A percentile compares a stretch with the other conserved stretches of the same genome.
Evolutionary conservation across 768 basidiomycete genomes (phyloP).

Genomic region (Agrocybe chaxingu): DNA sequence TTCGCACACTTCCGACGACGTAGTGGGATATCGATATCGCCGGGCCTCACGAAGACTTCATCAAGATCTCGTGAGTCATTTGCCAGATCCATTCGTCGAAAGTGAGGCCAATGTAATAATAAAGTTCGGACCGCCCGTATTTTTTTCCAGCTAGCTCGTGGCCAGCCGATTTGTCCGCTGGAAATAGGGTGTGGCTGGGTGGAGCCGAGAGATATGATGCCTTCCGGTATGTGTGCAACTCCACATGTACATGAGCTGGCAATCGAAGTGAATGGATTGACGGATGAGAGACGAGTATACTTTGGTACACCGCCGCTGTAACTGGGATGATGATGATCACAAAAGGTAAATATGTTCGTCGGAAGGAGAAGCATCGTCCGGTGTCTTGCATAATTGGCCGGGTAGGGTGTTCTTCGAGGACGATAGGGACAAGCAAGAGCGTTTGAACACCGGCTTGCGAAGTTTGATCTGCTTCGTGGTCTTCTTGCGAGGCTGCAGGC

Average conservation of each 20-base stretch:
- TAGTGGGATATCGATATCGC: too few relatives aligned
- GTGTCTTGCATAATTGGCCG: slow-evolving; percentile 16
- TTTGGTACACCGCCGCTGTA: background rate
- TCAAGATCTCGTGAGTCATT: slow-evolving; percentile 3
- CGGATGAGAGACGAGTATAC: too few relatives aligned
- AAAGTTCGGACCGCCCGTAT: slow-evolving; percentile 7
- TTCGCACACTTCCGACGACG: too few relatives aligned
- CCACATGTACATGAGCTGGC: too few relatives aligned
- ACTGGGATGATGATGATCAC: slow-evolving; percentile 4
- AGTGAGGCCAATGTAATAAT: slow-evolving; percentile 9
- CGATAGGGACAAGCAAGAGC: too few relatives aligned
- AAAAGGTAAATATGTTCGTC: slow-evolving; percentile 14
- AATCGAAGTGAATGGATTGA: too few relatives aligned
- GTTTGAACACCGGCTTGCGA: slow-evolving; percentile 16
- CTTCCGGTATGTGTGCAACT: too few relatives aligned
- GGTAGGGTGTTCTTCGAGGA: slow-evolving; percentile 11
- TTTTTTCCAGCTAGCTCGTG: background rate
- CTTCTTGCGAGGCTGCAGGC: background rate
- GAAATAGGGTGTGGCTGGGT: background rate
- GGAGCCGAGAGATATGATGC: too few relatives aligned
- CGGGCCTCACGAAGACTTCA: background rate
- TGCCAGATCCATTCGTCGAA: slow-evolving; percentile 6
- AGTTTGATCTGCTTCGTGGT: slow-evolving; percentile 4
- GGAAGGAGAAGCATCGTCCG: slow-evolving; percentile 10
- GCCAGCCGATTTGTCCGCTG: slow-evolving; percentile 3